Percentiles rank a stretch among this genome's conserved stretches.
Conservation (phyloP, 164 flowering plant species). For the Magnolia officinalis region DNA sequence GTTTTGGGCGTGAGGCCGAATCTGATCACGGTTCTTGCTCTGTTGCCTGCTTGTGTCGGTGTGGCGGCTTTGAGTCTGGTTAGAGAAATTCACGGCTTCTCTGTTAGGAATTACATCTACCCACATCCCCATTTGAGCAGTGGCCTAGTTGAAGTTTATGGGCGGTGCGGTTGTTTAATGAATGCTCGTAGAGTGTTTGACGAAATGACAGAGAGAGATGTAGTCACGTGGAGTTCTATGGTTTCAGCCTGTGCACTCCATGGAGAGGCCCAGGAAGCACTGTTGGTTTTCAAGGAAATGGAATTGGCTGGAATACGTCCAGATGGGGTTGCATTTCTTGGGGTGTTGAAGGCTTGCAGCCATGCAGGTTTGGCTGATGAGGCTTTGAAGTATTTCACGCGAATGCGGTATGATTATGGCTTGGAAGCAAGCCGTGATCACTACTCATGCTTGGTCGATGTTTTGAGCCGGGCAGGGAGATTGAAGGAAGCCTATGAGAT, state of each 20-base stretch:
- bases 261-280: conserved; percentile 52
- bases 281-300: conserved; percentile 44
- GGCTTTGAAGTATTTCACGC: conserved; percentile 41
- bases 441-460: conserved; percentile 66
- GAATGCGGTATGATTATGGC: conserved; percentile 39
- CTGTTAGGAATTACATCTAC: conserved; percentile 38
- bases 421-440: conserved; percentile 49
- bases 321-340: conserved; percentile 61
- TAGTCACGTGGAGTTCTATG: conserved; percentile 72
- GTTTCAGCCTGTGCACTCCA: conserved; percentile 63
- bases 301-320: conserved; percentile 47
- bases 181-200: conserved; percentile 37
- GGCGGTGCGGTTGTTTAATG: conserved; percentile 52
- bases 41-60: conserved; percentile 46
- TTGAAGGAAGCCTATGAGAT: conserved; percentile 59
- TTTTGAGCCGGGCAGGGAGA: conserved; percentile 63
- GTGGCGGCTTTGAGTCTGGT: conserved; percentile 39
- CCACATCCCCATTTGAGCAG: conserved; percentile 45
- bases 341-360: conserved; percentile 69
- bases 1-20: conserved; percentile 37
- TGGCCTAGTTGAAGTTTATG: conserved; percentile 67
- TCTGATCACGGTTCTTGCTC: conserved; percentile 54
- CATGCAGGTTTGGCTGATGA: conserved; percentile 71
- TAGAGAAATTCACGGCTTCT: conserved; percentile 55
- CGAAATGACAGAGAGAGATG: conserved; percentile 47